Evolutionary conservation across 1,139 yeast genomes (phyloP).

Genomic region (Meyerozyma sp.): DNA sequence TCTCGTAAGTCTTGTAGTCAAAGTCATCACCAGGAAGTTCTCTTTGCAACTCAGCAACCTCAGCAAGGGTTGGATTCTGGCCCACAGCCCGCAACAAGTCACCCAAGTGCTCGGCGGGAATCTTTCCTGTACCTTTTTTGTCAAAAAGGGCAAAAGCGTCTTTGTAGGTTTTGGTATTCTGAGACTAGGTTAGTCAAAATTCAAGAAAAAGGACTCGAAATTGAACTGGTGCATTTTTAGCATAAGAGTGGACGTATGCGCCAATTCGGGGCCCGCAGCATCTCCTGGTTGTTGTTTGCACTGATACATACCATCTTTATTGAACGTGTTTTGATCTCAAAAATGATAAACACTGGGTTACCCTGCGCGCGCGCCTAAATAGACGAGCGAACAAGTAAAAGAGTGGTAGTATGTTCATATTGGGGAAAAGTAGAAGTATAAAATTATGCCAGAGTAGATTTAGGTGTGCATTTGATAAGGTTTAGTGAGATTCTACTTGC

Average conservation of each 20-base stretch:
- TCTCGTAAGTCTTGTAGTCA: conserved; percentile 74
- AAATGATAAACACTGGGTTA: not conserved
- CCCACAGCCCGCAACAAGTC: conserved; percentile 96
- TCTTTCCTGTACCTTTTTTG: conserved; percentile 92
- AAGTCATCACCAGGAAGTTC: conserved; percentile 41
- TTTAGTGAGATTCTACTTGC: too few relatives aligned
- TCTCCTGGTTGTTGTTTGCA: not conserved
- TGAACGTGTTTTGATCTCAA: not conserved
- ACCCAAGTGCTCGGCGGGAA: conserved; percentile 83
- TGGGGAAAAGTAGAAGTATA: too few relatives aligned
- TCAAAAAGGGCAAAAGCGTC: conserved; percentile 98
- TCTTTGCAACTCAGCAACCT: conserved; percentile 69
- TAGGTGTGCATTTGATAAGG: too few relatives aligned
- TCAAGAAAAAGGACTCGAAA: not conserved
- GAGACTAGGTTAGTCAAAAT: conserved; percentile 22
- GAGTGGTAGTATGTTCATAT: too few relatives aligned
- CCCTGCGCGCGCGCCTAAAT: not conserved
- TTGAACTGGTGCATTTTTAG: not conserved
- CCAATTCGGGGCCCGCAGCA: not conserved
- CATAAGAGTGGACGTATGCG: not conserved
- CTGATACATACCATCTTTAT: not conserved
- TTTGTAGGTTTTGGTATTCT: conserved; percentile 69
- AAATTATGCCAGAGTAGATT: too few relatives aligned
- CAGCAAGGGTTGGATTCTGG: conserved; percentile 94
- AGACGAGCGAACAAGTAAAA: not conserved